Percentiles rank a stretch among this genome's conserved stretches.
Evolutionary conservation across 2,329 filamentous ascomycete genomes (phyloP).

Genomic region (Talaromyces atroroseus): DNA sequence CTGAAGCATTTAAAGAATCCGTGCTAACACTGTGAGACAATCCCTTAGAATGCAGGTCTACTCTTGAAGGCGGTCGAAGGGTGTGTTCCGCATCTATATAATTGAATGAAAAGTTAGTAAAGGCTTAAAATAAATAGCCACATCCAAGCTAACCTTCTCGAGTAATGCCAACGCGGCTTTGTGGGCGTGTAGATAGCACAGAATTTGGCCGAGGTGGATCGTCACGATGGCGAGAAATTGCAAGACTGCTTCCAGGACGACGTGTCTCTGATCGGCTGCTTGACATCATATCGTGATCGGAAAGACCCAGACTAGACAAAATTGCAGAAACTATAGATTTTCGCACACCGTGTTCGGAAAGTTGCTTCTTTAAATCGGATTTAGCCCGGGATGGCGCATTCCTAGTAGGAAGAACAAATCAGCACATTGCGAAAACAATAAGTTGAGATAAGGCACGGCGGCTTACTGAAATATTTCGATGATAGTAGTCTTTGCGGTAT

Average conservation of each 20-base stretch:
- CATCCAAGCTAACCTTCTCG: constrained; percentile 19
- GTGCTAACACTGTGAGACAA: constrained; percentile 16
- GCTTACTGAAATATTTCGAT: constrained; percentile 77
- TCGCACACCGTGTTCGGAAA: constrained; percentile 77
- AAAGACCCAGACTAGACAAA: constrained; percentile 63
- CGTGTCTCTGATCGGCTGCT: constrained; percentile 19
- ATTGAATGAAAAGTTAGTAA: background rate
- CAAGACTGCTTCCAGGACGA: constrained; percentile 22
- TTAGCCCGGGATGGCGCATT: constrained; percentile 77
- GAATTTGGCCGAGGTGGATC: constrained; percentile 26
- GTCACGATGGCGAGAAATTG: constrained; percentile 21
- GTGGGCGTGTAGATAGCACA: constrained; percentile 26
- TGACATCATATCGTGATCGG: constrained; percentile 23
- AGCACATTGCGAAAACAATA: background rate
- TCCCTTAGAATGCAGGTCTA: constrained; percentile 18
- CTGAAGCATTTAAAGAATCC: constrained; percentile 16
- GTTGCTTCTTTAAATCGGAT: constrained; percentile 78
- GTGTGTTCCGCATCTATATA: constrained; percentile 16
- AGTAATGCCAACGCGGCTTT: constrained; percentile 15
- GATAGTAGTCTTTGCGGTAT: constrained; percentile 74
- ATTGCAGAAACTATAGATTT: constrained; percentile 81
- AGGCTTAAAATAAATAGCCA: constrained; percentile 4
- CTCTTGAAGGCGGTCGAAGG: constrained; percentile 19
- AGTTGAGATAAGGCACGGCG: background rate
- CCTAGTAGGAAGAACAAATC: constrained; percentile 38